Evolutionary conservation across 2,329 filamentous ascomycete species (phyloP).

Genomic region (Nothophoma quercina): DNA sequence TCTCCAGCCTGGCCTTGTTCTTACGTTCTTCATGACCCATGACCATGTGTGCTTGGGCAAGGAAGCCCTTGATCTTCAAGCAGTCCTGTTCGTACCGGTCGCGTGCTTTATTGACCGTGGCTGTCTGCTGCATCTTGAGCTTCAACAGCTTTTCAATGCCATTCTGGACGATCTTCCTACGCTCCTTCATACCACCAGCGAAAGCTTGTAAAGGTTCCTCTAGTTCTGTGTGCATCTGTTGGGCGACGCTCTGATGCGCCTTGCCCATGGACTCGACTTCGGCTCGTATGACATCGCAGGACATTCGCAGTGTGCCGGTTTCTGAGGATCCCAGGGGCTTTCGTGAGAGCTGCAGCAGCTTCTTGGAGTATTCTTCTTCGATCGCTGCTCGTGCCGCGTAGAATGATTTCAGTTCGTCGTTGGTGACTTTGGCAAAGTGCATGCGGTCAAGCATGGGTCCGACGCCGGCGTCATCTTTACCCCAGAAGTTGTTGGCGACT

Average conservation of each 20-base stretch:
- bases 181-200: conserved; percentile 92
- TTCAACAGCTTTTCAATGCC: conserved; percentile 95
- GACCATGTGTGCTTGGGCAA: conserved; percentile 99
- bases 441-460: conserved; percentile 90
- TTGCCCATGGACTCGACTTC: conserved; percentile 96
- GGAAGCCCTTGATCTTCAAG: conserved; percentile 96
- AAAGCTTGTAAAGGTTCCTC: conserved; percentile 94
- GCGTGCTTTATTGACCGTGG: conserved; percentile 90
- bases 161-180: conserved; percentile 93
- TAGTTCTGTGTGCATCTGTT: conserved; percentile 94
- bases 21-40: conserved; percentile 99
- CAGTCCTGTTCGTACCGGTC: conserved; percentile 98
- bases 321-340: conserved; percentile 92
- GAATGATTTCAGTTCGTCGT: conserved; percentile 88
- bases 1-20: conserved; percentile 98
- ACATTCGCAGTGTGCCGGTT: conserved; percentile 80
- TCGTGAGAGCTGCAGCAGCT: conserved; percentile 82
- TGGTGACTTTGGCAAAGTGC: conserved; percentile 88
- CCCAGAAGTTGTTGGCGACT: conserved; percentile 99
- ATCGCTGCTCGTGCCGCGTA: conserved; percentile 90
- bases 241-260: conserved; percentile 86
- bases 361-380: conserved; percentile 95
- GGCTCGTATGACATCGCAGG: conserved; percentile 84
- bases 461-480: conserved; percentile 97
- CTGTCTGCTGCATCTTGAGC: conserved; percentile 89